Evolutionary conservation across 441 rosid genomes (phyloP).

Genomic region (Euphorbia schlechtendalii): DNA sequence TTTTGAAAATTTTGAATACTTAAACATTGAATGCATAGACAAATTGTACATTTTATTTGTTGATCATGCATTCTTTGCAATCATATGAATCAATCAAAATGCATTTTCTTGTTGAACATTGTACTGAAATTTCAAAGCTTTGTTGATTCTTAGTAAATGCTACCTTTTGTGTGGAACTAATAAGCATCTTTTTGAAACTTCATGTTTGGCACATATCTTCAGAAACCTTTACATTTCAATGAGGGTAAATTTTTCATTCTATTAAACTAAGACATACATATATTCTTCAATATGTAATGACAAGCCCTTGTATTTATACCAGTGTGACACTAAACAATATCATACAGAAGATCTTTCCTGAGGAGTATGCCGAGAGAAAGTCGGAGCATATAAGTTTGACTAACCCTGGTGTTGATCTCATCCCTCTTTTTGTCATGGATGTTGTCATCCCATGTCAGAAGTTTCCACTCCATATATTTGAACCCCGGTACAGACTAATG

Average conservation of each 20-base stretch:
- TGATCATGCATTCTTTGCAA: slow-evolving; percentile 5
- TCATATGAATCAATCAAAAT: not conserved
- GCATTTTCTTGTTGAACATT: not conserved
- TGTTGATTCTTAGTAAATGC: not conserved
- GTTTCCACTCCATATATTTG: slow-evolving; percentile 81
- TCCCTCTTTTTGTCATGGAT: slow-evolving; percentile 95
- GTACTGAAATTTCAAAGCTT: not conserved
- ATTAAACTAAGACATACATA: too few species aligned
- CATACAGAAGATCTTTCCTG: slow-evolving; percentile 78
- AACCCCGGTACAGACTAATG: slow-evolving; percentile 96
- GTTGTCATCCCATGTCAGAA: slow-evolving; percentile 87
- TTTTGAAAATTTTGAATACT: not conserved
- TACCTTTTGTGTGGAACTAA: not conserved
- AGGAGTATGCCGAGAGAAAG: slow-evolving; percentile 90
- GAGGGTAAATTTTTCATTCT: not conserved
- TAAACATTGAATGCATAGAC: not conserved
- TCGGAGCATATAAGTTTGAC: slow-evolving; percentile 68
- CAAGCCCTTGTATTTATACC: slow-evolving; percentile 23
- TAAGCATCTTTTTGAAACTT: not conserved
- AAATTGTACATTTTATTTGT: not conserved
- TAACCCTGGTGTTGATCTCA: slow-evolving; percentile 63
- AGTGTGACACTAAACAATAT: slow-evolving; percentile 91
- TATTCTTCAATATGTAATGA: slow-evolving; percentile 4
- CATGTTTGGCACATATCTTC: not conserved
- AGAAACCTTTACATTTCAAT: not conserved